Evolutionary conservation across 2,329 filamentous ascomycete species (phyloP), one percentile per base, ranked within the genome.

Genomic region (Colletotrichum spinosum): DNA sequence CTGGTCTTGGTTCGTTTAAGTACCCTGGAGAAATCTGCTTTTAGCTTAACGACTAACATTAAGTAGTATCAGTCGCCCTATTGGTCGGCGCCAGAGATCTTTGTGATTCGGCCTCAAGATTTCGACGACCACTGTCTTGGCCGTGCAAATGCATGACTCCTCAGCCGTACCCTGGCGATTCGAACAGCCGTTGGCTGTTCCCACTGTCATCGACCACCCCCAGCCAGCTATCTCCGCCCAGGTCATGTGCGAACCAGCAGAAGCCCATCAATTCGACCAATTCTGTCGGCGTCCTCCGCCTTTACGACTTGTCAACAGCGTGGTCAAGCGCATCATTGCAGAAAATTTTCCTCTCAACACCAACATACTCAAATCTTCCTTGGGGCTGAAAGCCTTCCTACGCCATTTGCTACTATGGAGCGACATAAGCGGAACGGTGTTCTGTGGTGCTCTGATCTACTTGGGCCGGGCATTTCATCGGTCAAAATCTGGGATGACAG

Each of bases 51-150:
- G 1, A 3, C n/a, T 5, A 48, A 15, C 12, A 15, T 60, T 34
- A 41, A 60, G 35, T 48, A 60, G 49, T 13, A 13, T 51, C 33
- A 45, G 38, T 52, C 12, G 10, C 25, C 46, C 33, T n/a, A 13
- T 13, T 37, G 48, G 7, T 2, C 4, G 17, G 11, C 12, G 17
- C 45, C n/a, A 48, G 17, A 49, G 11, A 25, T 17, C 45, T 10
- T 8, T 6, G 6, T 13, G 48, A n/a, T 13, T n/a, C 12, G 12
- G n/a, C 2, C 11, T 2, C 17, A 50, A 50, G 6, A 2, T 8
- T 50, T 34, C 17, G 13, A 35, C 8, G 11, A 34, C 48, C 25
- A 1, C 4, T 4, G 13, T 37, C 11, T 34, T 37, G 25, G 33
- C 25, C 8, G 48, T 50, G 48, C 13, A 50, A 11, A 50, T 50